These are phyloP conservation scores for Tolypocladium nubicola DNA, from an alignment of 2,329 filamentous ascomycete genomes.

Conservation along the genomic window DNA sequence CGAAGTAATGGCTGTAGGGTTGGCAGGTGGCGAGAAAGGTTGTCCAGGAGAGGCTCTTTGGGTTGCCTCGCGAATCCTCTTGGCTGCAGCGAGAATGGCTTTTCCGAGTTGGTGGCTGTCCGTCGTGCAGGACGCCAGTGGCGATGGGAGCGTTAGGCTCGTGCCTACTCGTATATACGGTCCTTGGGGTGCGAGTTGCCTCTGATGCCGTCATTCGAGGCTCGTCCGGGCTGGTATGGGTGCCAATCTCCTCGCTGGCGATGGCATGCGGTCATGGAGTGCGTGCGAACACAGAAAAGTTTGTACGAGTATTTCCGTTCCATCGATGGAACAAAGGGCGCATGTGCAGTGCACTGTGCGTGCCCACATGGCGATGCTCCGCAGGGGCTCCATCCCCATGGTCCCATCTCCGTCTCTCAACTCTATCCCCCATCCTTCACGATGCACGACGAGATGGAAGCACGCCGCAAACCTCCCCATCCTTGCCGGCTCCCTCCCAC, in stretches of 20 bases:
- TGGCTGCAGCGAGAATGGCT: not conserved
- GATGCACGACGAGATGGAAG: too few species aligned
- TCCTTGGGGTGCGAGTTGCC: not conserved
- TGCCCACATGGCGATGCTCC: not conserved
- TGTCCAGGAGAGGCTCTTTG: not conserved
- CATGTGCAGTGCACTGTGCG: not conserved
- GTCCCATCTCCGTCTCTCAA: too few species aligned
- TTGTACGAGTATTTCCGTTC: too few species aligned
- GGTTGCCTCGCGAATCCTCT: not conserved
- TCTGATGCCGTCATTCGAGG: not conserved
- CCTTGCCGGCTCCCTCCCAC: not conserved
- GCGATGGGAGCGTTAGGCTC: not conserved
- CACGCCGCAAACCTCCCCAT: not conserved
- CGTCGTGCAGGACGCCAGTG: not conserved
- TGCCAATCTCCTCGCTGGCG: not conserved
- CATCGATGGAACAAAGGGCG: not conserved
- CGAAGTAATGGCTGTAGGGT: not conserved
- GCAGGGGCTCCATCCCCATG: too few species aligned
- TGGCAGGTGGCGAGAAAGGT: not conserved
- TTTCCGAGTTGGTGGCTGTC: not conserved
- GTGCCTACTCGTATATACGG: too few species aligned
- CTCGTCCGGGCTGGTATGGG: not conserved
- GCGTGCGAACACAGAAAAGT: not conserved
- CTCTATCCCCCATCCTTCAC: too few species aligned
- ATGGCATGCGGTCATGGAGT: not conserved